Evolutionary conservation across 768 basidiomycete genomes (phyloP).

Genomic region (Russula olivacea): DNA sequence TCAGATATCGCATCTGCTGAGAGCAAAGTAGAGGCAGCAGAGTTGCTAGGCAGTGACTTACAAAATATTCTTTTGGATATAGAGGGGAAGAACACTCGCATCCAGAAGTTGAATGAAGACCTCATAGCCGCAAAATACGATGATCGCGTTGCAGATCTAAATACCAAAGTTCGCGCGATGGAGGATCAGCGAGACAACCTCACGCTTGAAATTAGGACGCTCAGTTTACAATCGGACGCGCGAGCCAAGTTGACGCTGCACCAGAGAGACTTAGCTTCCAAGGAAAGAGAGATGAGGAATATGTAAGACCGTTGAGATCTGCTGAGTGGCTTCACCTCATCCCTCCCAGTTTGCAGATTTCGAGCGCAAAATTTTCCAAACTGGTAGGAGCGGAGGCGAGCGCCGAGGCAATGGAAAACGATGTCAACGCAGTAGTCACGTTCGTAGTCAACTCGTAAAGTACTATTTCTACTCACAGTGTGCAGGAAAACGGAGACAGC

Average conservation of each 20-base stretch:
- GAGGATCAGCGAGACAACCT: conserved; percentile 68
- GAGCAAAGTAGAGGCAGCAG: conserved; percentile 48
- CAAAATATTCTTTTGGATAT: conserved; percentile 54
- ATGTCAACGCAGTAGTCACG: conserved; percentile 55
- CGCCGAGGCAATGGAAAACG: conserved; percentile 65
- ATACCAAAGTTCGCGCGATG: conserved; percentile 46
- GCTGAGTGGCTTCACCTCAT: conserved; percentile 6
- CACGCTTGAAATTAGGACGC: conserved; percentile 58
- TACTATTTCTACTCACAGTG: background rate
- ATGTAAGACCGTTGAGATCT: conserved; percentile 44
- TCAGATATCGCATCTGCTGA: conserved; percentile 48
- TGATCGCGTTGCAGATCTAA: conserved; percentile 50
- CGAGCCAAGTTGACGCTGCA: conserved; percentile 77
- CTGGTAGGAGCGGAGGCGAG: conserved; percentile 55
- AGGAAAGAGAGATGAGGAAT: conserved; percentile 58
- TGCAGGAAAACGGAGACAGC: conserved; percentile 66
- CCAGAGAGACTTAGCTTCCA: conserved; percentile 57
- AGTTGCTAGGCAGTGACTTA: conserved; percentile 49
- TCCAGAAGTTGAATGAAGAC: conserved; percentile 55
- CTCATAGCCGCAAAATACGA: conserved; percentile 61
- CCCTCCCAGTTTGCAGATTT: conserved; percentile 53
- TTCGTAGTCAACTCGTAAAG: conserved; percentile 33
- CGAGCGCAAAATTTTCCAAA: conserved; percentile 56
- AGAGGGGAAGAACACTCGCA: conserved; percentile 56
- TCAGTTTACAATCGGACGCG: conserved; percentile 75